These are phyloP conservation scores for Vigna angularis DNA, from an alignment of 306 rosid species.

Conservation along the genomic window DNA sequence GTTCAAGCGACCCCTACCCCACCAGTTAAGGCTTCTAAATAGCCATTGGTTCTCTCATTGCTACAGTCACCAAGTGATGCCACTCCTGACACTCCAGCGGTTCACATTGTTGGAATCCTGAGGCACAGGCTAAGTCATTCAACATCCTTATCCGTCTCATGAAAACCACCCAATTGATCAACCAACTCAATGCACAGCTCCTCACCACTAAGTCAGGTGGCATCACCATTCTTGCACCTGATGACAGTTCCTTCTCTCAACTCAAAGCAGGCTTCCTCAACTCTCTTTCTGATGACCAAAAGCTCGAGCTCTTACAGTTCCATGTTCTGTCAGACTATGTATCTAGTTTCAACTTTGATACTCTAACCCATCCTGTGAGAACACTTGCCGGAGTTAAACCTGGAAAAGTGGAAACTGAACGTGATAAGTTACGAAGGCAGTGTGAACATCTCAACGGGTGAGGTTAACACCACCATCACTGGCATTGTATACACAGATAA, in stretches of 20 bases:
- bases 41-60: slow-evolving; percentile 52
- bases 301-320: slow-evolving; percentile 30
- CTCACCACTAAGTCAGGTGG: too few relatives aligned
- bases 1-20: too few relatives aligned
- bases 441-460: slow-evolving; percentile 53
- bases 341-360: slow-evolving; percentile 64
- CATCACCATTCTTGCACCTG: too few relatives aligned
- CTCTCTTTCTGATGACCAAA: too few relatives aligned
- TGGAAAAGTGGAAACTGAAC: slow-evolving; percentile 56
- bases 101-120: too few relatives aligned
- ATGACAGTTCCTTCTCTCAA: too few relatives aligned
- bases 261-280: too few relatives aligned
- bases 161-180: too few relatives aligned
- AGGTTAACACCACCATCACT: slow-evolving; percentile 63
- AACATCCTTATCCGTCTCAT: too few relatives aligned
- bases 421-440: slow-evolving; percentile 48
- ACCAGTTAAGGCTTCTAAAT: slow-evolving; percentile 31
- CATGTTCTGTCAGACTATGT: slow-evolving; percentile 61
- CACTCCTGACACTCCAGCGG: slow-evolving; percentile 39
- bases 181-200: too few relatives aligned
- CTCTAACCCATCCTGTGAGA: slow-evolving; percentile 64
- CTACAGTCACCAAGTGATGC: slow-evolving; percentile 49
- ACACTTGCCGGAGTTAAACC: slow-evolving; percentile 68
- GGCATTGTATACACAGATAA: slow-evolving; percentile 66
- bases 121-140: too few relatives aligned